Conservation (phyloP, 192 early-diverging fungal genomes). For the Umbelopsis vinacea region DNA sequence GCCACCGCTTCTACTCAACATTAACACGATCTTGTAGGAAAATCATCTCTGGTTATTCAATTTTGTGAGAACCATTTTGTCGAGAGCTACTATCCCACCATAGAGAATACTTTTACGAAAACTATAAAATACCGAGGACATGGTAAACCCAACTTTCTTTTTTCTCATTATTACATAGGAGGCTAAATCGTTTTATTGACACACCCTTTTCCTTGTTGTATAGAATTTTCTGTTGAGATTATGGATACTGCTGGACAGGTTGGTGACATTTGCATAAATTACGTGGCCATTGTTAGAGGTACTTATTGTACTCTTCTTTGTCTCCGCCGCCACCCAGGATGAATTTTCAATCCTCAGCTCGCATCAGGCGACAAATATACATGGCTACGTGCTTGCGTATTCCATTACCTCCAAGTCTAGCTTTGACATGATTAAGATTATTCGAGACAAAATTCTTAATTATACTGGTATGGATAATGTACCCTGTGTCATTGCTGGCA, state of each 20-base stretch:
- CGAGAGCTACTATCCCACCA: slow-evolving; percentile 94
- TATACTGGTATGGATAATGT: slow-evolving; percentile 90
- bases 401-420: slow-evolving; percentile 84
- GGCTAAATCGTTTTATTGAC: no score
- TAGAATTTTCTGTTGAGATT: slow-evolving; percentile 88
- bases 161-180: background rate
- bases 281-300: background rate
- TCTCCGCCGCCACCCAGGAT: slow-evolving; percentile 55
- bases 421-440: slow-evolving; percentile 89
- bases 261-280: slow-evolving; percentile 27
- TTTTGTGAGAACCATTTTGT: slow-evolving; percentile 92
- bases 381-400: slow-evolving; percentile 95
- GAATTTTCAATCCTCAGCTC: slow-evolving; percentile 93
- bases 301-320: background rate
- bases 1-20: background rate
- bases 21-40: slow-evolving; percentile 49
- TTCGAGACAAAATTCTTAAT: slow-evolving; percentile 94
- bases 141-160: slow-evolving; percentile 38
- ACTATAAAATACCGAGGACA: slow-evolving; percentile 78
- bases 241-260: slow-evolving; percentile 97
- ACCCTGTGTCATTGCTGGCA: slow-evolving; percentile 89
- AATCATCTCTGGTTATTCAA: slow-evolving; percentile 91
- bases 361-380: slow-evolving; percentile 87
- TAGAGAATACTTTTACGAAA: slow-evolving; percentile 91
- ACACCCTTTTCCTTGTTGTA: background rate